Conservation (phyloP, 768 basidiomycete species). For the Candolleomyces efflorescens region DNA sequence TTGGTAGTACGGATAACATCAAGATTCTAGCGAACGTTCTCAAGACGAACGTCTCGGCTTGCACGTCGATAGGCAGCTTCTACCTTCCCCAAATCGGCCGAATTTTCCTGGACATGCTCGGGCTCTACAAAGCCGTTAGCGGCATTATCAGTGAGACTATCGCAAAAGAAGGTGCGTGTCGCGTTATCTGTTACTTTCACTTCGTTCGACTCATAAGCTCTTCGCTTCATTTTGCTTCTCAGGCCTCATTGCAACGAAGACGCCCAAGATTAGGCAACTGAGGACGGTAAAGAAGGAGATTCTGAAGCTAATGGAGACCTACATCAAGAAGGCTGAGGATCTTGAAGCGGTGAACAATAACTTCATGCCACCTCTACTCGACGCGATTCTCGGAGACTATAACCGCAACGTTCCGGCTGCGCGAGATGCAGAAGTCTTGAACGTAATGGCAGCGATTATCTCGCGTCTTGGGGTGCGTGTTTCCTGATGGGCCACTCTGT, state of each 20-base stretch:
- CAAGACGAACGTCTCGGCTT: conserved; percentile 98
- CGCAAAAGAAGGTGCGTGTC: conserved; percentile 65
- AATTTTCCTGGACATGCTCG: conserved; percentile 97
- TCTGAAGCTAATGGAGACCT: conserved; percentile 94
- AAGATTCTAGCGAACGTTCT: conserved; percentile 95
- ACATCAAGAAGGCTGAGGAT: conserved; percentile 96
- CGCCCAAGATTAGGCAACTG: conserved; percentile 90
- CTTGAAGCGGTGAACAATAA: conserved; percentile 87
- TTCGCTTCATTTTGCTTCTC: conserved; percentile 3
- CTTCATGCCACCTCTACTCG: conserved; percentile 91
- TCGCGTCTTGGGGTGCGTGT: conserved; percentile 76
- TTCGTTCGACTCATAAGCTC: not conserved
- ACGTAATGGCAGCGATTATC: conserved; percentile 95
- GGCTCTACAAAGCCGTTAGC: conserved; percentile 95
- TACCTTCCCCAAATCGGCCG: conserved; percentile 96
- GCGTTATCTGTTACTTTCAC: too few species aligned
- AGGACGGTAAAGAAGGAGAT: conserved; percentile 99
- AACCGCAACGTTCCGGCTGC: conserved; percentile 90
- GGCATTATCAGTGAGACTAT: conserved; percentile 94
- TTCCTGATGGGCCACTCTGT: not conserved
- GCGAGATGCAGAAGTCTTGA: conserved; percentile 94
- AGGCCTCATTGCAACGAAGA: conserved; percentile 93
- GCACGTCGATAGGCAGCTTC: conserved; percentile 94
- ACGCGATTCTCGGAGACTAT: conserved; percentile 98
- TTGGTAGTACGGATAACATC: conserved; percentile 88